Percentiles rank a stretch among this genome's conserved stretches.
These are phyloP conservation scores for Paraconiothyrium sp. DNA, from an alignment of 2,329 filamentous ascomycete genomes.

Conservation along the genomic window DNA sequence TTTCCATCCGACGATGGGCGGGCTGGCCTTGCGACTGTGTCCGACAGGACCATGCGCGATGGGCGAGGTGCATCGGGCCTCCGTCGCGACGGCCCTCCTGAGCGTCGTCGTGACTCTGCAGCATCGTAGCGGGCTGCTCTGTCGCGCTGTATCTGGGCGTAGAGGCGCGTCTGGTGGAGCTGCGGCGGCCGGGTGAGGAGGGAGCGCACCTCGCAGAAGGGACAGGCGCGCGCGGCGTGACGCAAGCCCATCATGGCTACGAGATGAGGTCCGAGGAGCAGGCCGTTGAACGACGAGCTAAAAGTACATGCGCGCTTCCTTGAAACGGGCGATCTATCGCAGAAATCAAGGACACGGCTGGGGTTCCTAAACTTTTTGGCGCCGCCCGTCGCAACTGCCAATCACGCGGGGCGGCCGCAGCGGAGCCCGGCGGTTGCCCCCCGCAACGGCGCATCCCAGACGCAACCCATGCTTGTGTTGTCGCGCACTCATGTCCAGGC, in stretches of 20 bases:
- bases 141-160: slow-evolving; percentile 41
- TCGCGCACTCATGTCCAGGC: slow-evolving; percentile 30
- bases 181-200: slow-evolving; percentile 27
- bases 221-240: slow-evolving; percentile 46
- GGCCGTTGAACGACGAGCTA: neutral
- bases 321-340: slow-evolving; percentile 1
- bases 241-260: slow-evolving; percentile 44
- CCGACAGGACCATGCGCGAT: slow-evolving; percentile 61
- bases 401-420: slow-evolving; percentile 16
- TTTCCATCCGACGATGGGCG: slow-evolving; percentile 26
- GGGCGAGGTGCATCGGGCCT: slow-evolving; percentile 53
- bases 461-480: slow-evolving; percentile 37
- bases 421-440: slow-evolving; percentile 18
- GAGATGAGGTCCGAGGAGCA: slow-evolving; percentile 1
- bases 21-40: slow-evolving; percentile 38
- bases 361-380: slow-evolving; percentile 17
- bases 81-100: slow-evolving; percentile 20
- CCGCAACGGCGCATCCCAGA: slow-evolving; percentile 30
- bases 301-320: neutral
- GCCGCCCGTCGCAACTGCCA: slow-evolving; percentile 12
- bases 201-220: slow-evolving; percentile 54
- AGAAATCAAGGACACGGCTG: slow-evolving; percentile 4
- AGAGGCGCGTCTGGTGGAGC: slow-evolving; percentile 49
- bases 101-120: slow-evolving; percentile 16
- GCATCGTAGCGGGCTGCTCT: slow-evolving; percentile 23